Evolutionary conservation across 2,329 filamentous ascomycete species (phyloP).

Genomic region (Apiospora saccharicola): DNA sequence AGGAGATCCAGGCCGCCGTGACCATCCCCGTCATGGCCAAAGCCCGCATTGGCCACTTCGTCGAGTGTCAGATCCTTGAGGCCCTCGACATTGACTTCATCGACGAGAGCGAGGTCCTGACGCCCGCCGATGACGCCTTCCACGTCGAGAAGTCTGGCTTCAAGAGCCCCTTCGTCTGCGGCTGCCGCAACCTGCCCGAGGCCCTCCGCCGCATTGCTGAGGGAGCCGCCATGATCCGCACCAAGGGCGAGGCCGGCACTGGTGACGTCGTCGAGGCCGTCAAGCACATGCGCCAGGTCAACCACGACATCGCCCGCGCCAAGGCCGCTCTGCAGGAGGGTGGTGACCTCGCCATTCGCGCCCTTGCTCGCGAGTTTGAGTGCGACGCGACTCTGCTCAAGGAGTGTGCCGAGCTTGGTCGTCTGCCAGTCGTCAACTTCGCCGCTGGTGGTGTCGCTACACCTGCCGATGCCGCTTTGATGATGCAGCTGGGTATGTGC

Average conservation of each 20-base stretch:
- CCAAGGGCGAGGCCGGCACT: constrained; percentile 97
- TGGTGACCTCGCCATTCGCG: constrained; percentile 64
- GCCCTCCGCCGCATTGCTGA: constrained; percentile 89
- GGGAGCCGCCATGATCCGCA: constrained; percentile 98
- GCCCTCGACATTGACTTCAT: constrained; percentile 96
- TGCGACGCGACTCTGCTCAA: constrained; percentile 80
- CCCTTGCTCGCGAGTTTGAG: constrained; percentile 82
- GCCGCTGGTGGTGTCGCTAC: constrained; percentile 99
- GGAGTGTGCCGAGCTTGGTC: constrained; percentile 85
- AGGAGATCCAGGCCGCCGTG: constrained; percentile 91
- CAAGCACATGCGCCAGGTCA: constrained; percentile 92
- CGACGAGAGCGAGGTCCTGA: constrained; percentile 97
- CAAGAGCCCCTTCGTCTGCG: constrained; percentile 91
- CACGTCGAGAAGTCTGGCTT: constrained; percentile 91
- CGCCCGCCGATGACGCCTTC: constrained; percentile 87
- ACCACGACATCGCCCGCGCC: constrained; percentile 79
- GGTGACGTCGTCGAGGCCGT: constrained; percentile 98
- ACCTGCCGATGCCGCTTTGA: constrained; percentile 89
- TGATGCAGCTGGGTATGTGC: constrained; percentile 82
- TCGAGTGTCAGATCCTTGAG: constrained; percentile 98
- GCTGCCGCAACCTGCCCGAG: constrained; percentile 93
- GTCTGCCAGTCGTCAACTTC: constrained; percentile 96
- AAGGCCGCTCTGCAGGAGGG: constrained; percentile 72
- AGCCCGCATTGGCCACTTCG: constrained; percentile 95
- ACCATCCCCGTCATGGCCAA: constrained; percentile 99